Base-by-base conservation (phyloP, 768 basidiomycete genomes). In the Suillus clintonianus region DNA sequence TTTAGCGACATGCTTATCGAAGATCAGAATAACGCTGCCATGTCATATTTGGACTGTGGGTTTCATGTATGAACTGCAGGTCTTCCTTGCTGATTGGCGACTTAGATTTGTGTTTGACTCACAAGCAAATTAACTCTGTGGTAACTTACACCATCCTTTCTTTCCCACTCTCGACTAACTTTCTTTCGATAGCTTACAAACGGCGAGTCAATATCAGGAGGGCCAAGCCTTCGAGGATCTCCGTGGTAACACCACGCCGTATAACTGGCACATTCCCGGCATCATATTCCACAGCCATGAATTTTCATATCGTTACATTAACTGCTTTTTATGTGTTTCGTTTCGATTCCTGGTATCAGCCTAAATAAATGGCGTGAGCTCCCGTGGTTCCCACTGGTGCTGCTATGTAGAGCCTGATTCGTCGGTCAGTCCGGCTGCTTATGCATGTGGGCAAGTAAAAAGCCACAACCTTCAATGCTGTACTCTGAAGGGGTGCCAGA, bases 1-100 rank as follows among this genome's bases (percentile, higher is more conserved):
- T 98, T 97, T 70, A 92, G 91, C 67, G 97, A 99, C 78, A 92
- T 97, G 92, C 83, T 99, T 14, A 88, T 97, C 30, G 97, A 99
- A 79, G 97, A 99, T 77, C 86, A 90, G 74, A 99, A 99, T 72
- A 97, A 97, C 69, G 95, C 92, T n/a, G 90, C 89, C 0, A 85
- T 96, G 87, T 89, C 92, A 1, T 97, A 97, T 77, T 77, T 89
- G 6, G 94, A 97, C 73, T 95, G 95, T 97, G 70, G 67, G 89
- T 82, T 53, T 50, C 24, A 43, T 61, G 54, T 54, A 58, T 54
- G 39, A 30, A 39, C 37, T 34, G 30, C 15, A 9, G 55, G n/a
- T 47, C 17, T 22, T 42, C 39, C 22, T 58, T 11, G 53, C 24
- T 22, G 30, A 54, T 34, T 53, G 19, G 48, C 43, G 27, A 51